Percentiles rank a stretch among this genome's conserved stretches.
Evolutionary conservation across 352 stramenopile genomes (phyloP).

Genomic region (Pythium folliculosum): DNA sequence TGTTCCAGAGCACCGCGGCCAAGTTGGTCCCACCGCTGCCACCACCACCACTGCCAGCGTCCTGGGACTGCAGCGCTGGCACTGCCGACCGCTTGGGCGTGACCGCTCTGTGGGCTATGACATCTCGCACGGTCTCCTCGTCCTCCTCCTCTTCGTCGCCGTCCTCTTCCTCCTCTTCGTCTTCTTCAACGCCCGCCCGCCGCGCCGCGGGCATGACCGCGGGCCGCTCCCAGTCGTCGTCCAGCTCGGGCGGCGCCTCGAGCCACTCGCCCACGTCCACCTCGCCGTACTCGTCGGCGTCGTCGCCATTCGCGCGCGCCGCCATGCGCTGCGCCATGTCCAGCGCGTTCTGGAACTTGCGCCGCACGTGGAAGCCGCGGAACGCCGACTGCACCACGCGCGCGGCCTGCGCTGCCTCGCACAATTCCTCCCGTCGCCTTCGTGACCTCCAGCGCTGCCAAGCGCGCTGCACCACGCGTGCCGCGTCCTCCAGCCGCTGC

Average conservation of each 20-base stretch:
- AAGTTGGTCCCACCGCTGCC: conserved; percentile 28
- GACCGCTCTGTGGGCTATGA: neutral
- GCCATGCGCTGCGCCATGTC: conserved; percentile 42
- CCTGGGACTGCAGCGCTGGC: too few relatives aligned
- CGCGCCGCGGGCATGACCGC: conserved; percentile 28
- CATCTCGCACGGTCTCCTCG: neutral
- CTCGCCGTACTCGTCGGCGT: conserved; percentile 41
- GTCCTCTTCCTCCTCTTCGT: conserved; percentile 8
- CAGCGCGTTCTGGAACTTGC: conserved; percentile 65
- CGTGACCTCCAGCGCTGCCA: neutral
- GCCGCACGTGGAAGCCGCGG: conserved; percentile 62
- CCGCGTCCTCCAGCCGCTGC: neutral
- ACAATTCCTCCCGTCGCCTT: neutral
- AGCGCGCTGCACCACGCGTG: conserved; percentile 5
- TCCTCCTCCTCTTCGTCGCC: neutral
- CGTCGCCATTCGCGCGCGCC: conserved; percentile 2
- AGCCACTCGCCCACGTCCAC: conserved; percentile 67
- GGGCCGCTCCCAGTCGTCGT: conserved; percentile 61
- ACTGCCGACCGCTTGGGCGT: neutral
- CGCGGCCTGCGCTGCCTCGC: conserved; percentile 35
- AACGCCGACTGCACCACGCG: conserved; percentile 68
- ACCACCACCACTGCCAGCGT: neutral
- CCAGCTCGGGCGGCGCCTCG: conserved; percentile 50
- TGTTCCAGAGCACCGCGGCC: conserved; percentile 59
- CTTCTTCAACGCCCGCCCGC: neutral